Conservation (phyloP, 2,329 filamentous ascomycete species). For the Venturia aucupariae region DNA sequence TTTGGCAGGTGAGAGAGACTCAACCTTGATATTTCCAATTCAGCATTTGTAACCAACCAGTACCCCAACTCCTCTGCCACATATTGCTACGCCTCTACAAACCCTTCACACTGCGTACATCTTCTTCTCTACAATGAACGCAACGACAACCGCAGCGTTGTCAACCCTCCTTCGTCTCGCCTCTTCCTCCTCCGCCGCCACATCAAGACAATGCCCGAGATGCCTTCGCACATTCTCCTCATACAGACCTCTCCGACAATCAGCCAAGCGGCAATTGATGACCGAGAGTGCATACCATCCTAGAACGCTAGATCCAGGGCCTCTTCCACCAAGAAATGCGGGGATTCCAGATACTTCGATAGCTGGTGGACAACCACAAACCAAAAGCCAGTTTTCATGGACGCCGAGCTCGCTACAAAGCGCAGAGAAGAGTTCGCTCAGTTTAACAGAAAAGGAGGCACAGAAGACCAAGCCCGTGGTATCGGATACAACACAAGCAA, state of each 20-base stretch:
- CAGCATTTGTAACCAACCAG: slow-evolving; percentile 1
- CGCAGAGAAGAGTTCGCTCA: slow-evolving; percentile 11
- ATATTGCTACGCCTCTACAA: background rate
- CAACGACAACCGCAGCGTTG: background rate
- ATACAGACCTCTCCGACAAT: slow-evolving; percentile 24
- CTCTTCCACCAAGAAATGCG: slow-evolving; percentile 48
- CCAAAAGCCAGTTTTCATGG: slow-evolving; percentile 40
- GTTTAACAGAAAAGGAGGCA: slow-evolving; percentile 51
- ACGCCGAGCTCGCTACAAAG: slow-evolving; percentile 26
- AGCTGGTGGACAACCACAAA: slow-evolving; percentile 39
- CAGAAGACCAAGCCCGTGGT: slow-evolving; percentile 52
- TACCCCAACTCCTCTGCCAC: background rate
- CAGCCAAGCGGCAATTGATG: slow-evolving; percentile 42
- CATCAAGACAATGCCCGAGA: slow-evolving; percentile 29
- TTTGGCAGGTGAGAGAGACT: background rate
- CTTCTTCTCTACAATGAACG: background rate
- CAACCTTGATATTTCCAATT: background rate
- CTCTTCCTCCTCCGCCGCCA: slow-evolving; percentile 16
- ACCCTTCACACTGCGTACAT: background rate
- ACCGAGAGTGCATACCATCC: slow-evolving; percentile 57
- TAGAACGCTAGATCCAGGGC: slow-evolving; percentile 45
- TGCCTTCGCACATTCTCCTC: slow-evolving; percentile 38
- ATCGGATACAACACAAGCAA: slow-evolving; percentile 23
- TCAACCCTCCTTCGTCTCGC: slow-evolving; percentile 13
- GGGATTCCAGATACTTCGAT: slow-evolving; percentile 54